phyloP scores from a whole-genome alignment of 1,284 basidiomycete species.

The Ceratobasidium papillatum region DNA sequence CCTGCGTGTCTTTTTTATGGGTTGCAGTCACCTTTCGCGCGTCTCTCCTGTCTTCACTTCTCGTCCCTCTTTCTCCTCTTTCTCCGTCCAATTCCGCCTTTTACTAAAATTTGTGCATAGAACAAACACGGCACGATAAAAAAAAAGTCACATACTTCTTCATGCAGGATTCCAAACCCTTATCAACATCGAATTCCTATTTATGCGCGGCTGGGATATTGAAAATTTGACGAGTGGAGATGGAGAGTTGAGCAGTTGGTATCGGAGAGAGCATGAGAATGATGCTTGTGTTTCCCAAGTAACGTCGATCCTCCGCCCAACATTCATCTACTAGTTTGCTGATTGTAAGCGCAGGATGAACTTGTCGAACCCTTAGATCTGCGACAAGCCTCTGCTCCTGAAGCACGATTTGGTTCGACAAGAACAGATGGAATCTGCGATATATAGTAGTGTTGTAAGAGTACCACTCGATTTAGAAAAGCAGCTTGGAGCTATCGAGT shows the following conservation, averaged over 20 bases:
- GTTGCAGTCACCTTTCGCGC: slow-evolving; percentile 91
- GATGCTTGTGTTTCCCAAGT: slow-evolving; percentile 95
- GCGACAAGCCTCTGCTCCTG: slow-evolving; percentile 98
- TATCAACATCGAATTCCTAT: slow-evolving; percentile 86
- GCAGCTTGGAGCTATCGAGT: slow-evolving; percentile 91
- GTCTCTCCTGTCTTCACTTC: too few species aligned
- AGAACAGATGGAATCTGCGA: slow-evolving; percentile 89
- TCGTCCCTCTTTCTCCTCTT: not conserved
- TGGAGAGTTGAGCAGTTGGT: slow-evolving; percentile 97
- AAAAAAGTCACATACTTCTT: slow-evolving; percentile 94
- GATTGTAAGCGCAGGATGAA: slow-evolving; percentile 67
- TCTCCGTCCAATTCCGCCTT: too few species aligned
- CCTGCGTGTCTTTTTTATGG: slow-evolving; percentile 97
- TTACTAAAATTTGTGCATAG: slow-evolving; percentile 54
- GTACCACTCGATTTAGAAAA: slow-evolving; percentile 95
- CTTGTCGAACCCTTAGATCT: slow-evolving; percentile 96
- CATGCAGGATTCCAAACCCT: slow-evolving; percentile 96
- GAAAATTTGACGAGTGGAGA: slow-evolving; percentile 99
- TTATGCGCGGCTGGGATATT: slow-evolving; percentile 89
- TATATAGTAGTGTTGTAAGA: slow-evolving; percentile 96
- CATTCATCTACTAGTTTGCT: not conserved
- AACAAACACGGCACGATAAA: slow-evolving; percentile 96
- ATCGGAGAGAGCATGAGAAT: slow-evolving; percentile 93
- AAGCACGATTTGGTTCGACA: slow-evolving; percentile 94
- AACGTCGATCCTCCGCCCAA: too few species aligned